phyloP scores from a whole-genome alignment of 208 protist species.

The Crithidia bombi region DNA sequence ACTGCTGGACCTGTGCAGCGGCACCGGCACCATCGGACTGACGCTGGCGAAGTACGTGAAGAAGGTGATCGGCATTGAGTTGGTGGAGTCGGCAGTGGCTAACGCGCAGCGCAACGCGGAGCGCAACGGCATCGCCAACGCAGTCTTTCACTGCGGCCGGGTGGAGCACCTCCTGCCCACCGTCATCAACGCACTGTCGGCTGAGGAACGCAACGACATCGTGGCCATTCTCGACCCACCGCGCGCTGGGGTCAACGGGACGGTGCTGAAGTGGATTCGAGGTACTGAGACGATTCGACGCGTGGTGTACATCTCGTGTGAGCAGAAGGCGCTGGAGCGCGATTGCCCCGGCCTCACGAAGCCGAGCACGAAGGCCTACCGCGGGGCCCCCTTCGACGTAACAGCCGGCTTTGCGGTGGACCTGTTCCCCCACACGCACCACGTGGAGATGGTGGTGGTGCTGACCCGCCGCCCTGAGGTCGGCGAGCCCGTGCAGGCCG shows the following conservation, averaged over 20 bases:
- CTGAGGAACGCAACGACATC: conserved; percentile 62
- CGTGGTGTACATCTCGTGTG: conserved; percentile 96
- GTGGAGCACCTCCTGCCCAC: conserved; percentile 89
- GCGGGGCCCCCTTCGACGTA: conserved; percentile 84
- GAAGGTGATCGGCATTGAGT: conserved; percentile 94
- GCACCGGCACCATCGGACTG: conserved; percentile 95
- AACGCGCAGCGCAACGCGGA: conserved; percentile 90
- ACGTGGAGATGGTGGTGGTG: conserved; percentile 94
- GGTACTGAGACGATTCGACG: conserved; percentile 79
- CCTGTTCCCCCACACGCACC: conserved; percentile 96
- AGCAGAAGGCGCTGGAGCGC: conserved; percentile 89
- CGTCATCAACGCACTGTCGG: conserved; percentile 51
- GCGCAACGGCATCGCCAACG: conserved; percentile 89
- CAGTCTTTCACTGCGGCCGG: conserved; percentile 89
- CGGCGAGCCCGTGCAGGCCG: neutral
- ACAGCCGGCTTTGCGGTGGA: conserved; percentile 91
- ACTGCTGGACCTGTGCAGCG: conserved; percentile 96
- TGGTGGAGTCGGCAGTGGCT: conserved; percentile 83
- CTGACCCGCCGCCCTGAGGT: conserved; percentile 62
- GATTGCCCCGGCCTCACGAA: conserved; percentile 88
- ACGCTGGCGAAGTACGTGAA: conserved; percentile 79
- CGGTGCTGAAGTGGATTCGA: conserved; percentile 94
- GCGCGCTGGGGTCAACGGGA: conserved; percentile 82
- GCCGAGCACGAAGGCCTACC: conserved; percentile 76
- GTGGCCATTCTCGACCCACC: conserved; percentile 93